Base-by-base conservation (phyloP, 176 grass and related monocot genomes). In the Aegilops tauschii region DNA sequence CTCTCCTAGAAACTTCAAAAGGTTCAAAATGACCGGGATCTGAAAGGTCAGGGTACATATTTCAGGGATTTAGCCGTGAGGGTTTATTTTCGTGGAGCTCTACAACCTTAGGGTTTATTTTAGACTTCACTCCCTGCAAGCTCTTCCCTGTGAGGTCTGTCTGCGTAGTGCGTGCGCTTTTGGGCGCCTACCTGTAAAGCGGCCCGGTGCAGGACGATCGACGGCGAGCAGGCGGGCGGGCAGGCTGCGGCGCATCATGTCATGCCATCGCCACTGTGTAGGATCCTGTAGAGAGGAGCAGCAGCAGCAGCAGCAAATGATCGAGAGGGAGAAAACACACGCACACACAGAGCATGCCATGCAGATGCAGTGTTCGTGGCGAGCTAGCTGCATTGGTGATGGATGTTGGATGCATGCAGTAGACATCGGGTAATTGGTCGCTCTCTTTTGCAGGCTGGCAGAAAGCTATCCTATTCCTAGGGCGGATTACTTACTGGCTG, bases 381-480 rank as follows among this genome's bases (percentile, higher is more conserved):
- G 23, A 25, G 23, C 23, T 25, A 25, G 23, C 23, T 45, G 42
- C 42, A 45, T 10, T 3, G 42, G 42, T 68, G 74, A 32, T 63
- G 65, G 77, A 61, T 69, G 84, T 30, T 61, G 72, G 83, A 49
- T 78, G 88, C 72, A 69, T 66, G 75, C 85, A 58, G 18, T 80
- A 69, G 23, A 27, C 80, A 61, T 5, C 8, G 66, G 66, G 30
- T 80, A 23, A 50, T 54, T 23, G 40, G 58, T n/a, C 37, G 44
- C 45, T 23, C 81, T 67, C 71, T 79, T 69, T 80, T 91, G 84
- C 80, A 87, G 89, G 89, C 50, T 63, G 27, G 40, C 68, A 73
- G 81, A 47, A 47, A 47, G 44, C 44, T 3, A 47, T 13, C 44
- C 80, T n/a, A 66, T 28, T 23, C 34, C 75, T 25, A 65, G 50